Base-by-base conservation (phyloP, 768 basidiomycete genomes). In the Trametes cinnabarina region DNA sequence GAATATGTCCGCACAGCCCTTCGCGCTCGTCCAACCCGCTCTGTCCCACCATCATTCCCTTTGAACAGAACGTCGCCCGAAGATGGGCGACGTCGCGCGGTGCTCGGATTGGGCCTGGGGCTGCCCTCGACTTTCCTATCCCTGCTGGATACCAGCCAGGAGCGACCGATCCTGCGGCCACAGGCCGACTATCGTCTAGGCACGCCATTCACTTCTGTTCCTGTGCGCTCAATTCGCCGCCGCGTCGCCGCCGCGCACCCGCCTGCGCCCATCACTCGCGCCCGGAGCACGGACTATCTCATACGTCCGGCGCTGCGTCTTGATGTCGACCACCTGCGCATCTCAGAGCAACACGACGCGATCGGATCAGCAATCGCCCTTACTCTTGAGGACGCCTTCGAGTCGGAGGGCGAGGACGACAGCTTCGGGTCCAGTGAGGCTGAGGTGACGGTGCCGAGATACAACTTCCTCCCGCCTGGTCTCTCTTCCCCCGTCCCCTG, bases 401-500 rank as follows among this genome's bases (percentile, higher is more conserved):
- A 35, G 15, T 51, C 35, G 2, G 57, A 51, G 4, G n/a, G 49
- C 19, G 57, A 58, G 4, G 49, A 32, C 23, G 39, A 28, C 19
- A 30, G n/a, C 7, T 39, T 39, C 4, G 15, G 37, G 9, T 5
- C 5, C 28, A 26, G 48, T 37, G 25, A 41, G 26, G 28, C 32
- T 17, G 32, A 44, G 30, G 39, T 28, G n/a, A 37, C 20, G 25
- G 5, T 20, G 11, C 55, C 22, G n/a, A 25, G 19, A 12, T 62
- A 62, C 52, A 25, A 40, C 15, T 47, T 54, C 41, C 53, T 54
- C 23, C 61, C 61, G 3, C 60, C 60, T 6, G 60, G 60, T 12
- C 60, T 61, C 17, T 49, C 47, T 3, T 49, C 50, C 41, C 41
- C 48, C 17, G 40, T 40, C n/a, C 34, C 47, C 23, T 35, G 47